phyloP scores from a whole-genome alignment of 352 stramenopile genomes.

The Plasmopara halstedii region DNA sequence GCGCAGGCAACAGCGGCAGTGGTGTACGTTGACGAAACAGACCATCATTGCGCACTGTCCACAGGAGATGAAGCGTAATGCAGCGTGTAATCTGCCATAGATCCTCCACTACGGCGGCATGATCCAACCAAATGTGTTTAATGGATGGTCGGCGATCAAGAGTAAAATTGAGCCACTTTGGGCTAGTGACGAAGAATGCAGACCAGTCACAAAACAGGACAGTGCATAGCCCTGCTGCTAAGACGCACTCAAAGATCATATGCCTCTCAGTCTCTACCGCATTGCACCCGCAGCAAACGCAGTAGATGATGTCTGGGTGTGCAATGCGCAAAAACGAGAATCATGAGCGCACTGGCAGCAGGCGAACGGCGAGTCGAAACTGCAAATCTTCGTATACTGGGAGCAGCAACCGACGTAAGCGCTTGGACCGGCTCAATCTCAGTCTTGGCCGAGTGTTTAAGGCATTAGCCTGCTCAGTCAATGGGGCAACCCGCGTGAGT shows the following conservation, averaged over 20 bases:
- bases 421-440: background rate
- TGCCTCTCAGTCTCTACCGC: background rate
- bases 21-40: background rate
- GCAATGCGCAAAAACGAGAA: background rate
- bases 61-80: background rate
- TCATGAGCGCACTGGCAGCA: background rate
- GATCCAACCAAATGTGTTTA: background rate
- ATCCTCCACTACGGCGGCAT: background rate
- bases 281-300: background rate
- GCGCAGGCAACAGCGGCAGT: background rate
- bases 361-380: background rate
- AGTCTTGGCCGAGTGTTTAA: no score
- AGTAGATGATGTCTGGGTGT: background rate
- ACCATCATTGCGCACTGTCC: background rate
- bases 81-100: background rate
- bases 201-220: background rate
- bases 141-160: background rate
- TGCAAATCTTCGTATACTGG: background rate
- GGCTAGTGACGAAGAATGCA: background rate
- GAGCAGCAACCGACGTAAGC: background rate
- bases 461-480: no score
- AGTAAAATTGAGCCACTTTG: background rate
- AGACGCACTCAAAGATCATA: background rate
- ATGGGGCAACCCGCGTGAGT: no score
- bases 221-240: background rate